Conservation (phyloP, 306 rosid genomes). For the Arachis hypogaea region DNA sequence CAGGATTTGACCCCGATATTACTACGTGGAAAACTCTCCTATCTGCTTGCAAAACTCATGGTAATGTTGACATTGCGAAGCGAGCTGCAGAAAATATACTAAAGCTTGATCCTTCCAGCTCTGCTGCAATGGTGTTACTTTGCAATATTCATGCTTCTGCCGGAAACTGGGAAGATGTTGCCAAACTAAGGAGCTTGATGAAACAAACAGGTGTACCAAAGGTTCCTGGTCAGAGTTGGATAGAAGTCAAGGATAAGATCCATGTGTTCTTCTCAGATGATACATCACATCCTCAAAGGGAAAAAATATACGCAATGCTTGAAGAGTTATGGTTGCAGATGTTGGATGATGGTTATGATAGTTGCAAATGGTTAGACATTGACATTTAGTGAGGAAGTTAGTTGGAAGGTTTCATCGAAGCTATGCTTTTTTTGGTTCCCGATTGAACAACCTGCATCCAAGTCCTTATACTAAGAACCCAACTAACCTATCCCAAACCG, state of each 20-base stretch:
- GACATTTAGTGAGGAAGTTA: slow-evolving; percentile 23
- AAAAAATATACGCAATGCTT: slow-evolving; percentile 52
- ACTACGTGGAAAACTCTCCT: slow-evolving; percentile 75
- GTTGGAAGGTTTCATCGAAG: background rate
- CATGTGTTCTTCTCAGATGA: slow-evolving; percentile 73
- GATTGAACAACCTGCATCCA: no score
- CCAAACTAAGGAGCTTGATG: slow-evolving; percentile 61
- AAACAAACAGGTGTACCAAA: slow-evolving; percentile 60
- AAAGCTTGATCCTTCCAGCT: slow-evolving; percentile 64
- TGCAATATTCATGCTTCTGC: slow-evolving; percentile 68
- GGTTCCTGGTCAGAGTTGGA: slow-evolving; percentile 71
- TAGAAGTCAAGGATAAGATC: slow-evolving; percentile 59
- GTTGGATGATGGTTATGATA: slow-evolving; percentile 62
- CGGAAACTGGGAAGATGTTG: slow-evolving; percentile 67
- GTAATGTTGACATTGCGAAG: slow-evolving; percentile 67
- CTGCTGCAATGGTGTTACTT: slow-evolving; percentile 72
- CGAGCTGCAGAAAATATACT: slow-evolving; percentile 69
- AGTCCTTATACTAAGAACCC: no score
- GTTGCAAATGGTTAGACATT: slow-evolving; percentile 42
- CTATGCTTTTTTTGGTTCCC: no score
- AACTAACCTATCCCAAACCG: no score
- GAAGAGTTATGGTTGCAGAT: slow-evolving; percentile 70
- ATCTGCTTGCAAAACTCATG: slow-evolving; percentile 68
- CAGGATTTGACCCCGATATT: slow-evolving; percentile 62
- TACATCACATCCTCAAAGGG: slow-evolving; percentile 66